Evolutionary conservation across 495 filamentous ascomycete species (phyloP), one percentile per base, ranked within the genome.

Genomic region (Terfezia boudieri): DNA sequence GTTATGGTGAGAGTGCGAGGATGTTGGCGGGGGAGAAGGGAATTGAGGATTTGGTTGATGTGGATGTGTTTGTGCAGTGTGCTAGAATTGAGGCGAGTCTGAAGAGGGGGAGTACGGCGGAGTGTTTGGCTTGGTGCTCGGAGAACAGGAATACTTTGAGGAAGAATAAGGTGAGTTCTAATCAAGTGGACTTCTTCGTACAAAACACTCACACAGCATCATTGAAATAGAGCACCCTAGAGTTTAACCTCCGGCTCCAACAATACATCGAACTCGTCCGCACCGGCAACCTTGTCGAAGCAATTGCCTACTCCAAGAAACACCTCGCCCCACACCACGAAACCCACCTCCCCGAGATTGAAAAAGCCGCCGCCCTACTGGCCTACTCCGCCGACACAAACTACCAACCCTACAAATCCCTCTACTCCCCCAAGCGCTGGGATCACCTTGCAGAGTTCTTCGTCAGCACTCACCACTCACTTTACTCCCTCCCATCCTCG

Each of bases 211-310:
- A 50, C 65, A n/a, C 73, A 57, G 74, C 56, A 26, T 23, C 10
- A 26, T 26, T 5, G 26, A 26, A 36, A 16, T 67, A 89, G 81
- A 86, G 81, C 60, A 86, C 83, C 52, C 75, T 98, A 32, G 92
- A 96, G 65, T 90, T 93, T 64, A 82, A 93, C 72, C 75, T 98
- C 9, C 79, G 92, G n/a, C 72, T 92, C 59, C 90, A 98, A 67
- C 86, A 96, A 64, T 95, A 84, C 66, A 87, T 96, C 58, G 90
- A 96, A 64, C 73, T 95, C 55, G 75, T 92, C 52, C 74, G 90
- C 46, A 77, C 70, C 37, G 50, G 62, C 5, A 83, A 82, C 59
- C 72, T 81, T 26, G 61, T 79, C 53, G 86, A 94, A 56, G 83
- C 88, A n/a, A 81, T 82, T 55, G 64, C 68, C 20, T 82, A 95